Base-by-base conservation (phyloP, 768 basidiomycete genomes). In the Basidioascus undulatus region DNA sequence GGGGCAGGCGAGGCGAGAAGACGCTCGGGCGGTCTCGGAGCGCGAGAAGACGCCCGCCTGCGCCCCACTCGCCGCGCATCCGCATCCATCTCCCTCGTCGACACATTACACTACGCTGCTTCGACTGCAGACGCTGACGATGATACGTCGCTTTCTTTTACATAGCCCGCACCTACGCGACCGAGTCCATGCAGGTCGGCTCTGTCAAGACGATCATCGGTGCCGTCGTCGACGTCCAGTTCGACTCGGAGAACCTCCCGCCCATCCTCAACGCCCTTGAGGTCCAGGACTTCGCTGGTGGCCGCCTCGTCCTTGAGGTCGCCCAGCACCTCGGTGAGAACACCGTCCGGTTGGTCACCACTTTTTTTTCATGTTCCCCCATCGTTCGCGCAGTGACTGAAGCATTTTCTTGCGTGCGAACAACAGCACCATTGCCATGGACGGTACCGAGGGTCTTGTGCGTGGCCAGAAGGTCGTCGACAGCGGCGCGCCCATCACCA, bases 391-490 rank as follows among this genome's bases (percentile, higher is more conserved):
- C n/a, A n/a, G n/a, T n/a, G n/a, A n/a, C n/a, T n/a, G n/a, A n/a
- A n/a, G n/a, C n/a, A n/a, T n/a, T n/a, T n/a, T n/a, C n/a, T n/a
- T n/a, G n/a, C n/a, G n/a, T n/a, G n/a, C n/a, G n/a, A n/a, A n/a
- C n/a, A n/a, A n/a, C n/a, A n/a, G n/a, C 55, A 89, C 83, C 62
- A 98, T 98, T 71, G 92, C 92, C 55, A 98, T 98, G 92, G 92
- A 94, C 58, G 53, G 89, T 76, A 98, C 92, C 40, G 92, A 92
- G 64, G 92, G 92, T 80, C 81, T 98, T 56, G 87, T 98, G 50
- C 86, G 92, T 64, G 92, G 92, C 37, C 80, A 87, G 61, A 84
- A 75, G 66, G 92, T 96, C 56, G 57, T 92, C 55, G 92, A 96
- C 64, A 92, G 89, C 30, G 92, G 92, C 59, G 67, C 76, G 38